Percentiles rank a stretch among this genome's conserved stretches.
Evolutionary conservation across 192 early-diverging fungal genomes (phyloP).

Genomic region (Paraglomus brasilianum): DNA sequence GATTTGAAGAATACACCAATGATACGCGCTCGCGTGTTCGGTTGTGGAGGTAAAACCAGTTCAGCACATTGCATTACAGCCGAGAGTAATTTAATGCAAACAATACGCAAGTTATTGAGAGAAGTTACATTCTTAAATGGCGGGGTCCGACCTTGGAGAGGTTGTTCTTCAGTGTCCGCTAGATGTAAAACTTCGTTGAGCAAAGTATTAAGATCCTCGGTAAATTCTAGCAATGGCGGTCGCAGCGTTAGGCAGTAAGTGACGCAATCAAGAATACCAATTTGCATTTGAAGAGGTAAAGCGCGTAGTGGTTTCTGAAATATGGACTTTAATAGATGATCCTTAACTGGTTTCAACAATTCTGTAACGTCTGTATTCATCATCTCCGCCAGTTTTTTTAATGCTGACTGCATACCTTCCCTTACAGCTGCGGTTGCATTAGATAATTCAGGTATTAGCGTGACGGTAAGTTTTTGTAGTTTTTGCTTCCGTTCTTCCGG

Average conservation of each 20-base stretch:
- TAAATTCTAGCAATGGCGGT: slow-evolving; percentile 83
- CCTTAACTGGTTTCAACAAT: slow-evolving; percentile 78
- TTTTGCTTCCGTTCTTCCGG: slow-evolving; percentile 43
- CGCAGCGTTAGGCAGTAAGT: slow-evolving; percentile 89
- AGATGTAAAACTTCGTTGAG: slow-evolving; percentile 90
- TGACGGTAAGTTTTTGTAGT: slow-evolving; percentile 72
- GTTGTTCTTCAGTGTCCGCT: slow-evolving; percentile 97
- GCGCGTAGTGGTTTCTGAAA: slow-evolving; percentile 96
- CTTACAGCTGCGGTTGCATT: slow-evolving; percentile 88
- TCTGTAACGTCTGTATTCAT: slow-evolving; percentile 80
- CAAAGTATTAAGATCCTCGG: slow-evolving; percentile 84
- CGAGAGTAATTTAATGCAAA: slow-evolving; percentile 94
- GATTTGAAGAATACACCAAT: slow-evolving; percentile 99
- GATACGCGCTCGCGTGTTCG: slow-evolving; percentile 80
- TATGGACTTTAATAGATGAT: slow-evolving; percentile 86
- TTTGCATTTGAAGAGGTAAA: slow-evolving; percentile 94
- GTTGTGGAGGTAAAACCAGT: slow-evolving; percentile 71
- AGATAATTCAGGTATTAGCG: slow-evolving; percentile 88
- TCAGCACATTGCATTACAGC: slow-evolving; percentile 91
- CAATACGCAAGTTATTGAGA: slow-evolving; percentile 85
- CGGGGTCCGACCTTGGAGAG: slow-evolving; percentile 77
- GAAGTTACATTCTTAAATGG: slow-evolving; percentile 81
- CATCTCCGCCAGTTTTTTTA: slow-evolving; percentile 78
- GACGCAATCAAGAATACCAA: slow-evolving; percentile 98
- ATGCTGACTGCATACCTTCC: slow-evolving; percentile 80